Evolutionary conservation across 768 basidiomycete species (phyloP).

Genomic region (Albatrellus ellisii): DNA sequence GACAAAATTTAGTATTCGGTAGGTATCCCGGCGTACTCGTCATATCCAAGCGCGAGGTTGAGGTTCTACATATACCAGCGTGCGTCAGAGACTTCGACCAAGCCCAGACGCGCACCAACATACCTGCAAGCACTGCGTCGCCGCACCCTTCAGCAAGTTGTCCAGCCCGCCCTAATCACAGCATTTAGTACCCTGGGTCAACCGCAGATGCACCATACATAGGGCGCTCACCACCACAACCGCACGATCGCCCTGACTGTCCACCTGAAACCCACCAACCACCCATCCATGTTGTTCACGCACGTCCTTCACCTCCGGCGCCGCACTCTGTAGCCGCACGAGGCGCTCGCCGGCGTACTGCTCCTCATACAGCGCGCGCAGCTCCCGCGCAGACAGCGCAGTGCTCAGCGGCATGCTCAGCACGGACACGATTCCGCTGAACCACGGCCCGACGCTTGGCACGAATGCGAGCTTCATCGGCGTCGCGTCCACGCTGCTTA

Average conservation of each 20-base stretch:
- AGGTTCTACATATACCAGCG: constrained; percentile 48
- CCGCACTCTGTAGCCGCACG: constrained; percentile 50
- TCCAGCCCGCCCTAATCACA: constrained; percentile 75
- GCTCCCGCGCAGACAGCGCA: constrained; percentile 55
- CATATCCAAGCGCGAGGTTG: constrained; percentile 80
- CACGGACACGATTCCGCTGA: constrained; percentile 89
- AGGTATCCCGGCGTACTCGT: constrained; percentile 75
- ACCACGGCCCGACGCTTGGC: constrained; percentile 86
- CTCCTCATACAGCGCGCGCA: constrained; percentile 60
- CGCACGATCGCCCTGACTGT: constrained; percentile 76
- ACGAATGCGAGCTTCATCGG: constrained; percentile 65
- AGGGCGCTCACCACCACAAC: constrained; percentile 71
- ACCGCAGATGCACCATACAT: not conserved
- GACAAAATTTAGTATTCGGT: not conserved
- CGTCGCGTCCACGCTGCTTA: constrained; percentile 21
- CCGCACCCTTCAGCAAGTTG: constrained; percentile 95
- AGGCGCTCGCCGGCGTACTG: constrained; percentile 69
- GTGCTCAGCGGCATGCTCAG: constrained; percentile 68
- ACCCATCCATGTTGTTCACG: constrained; percentile 80
- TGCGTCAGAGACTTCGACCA: no score
- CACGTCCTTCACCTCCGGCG: constrained; percentile 64
- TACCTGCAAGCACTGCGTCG: constrained; percentile 96
- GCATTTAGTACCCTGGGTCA: not conserved
- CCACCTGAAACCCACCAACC: constrained; percentile 90
- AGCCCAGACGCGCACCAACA: constrained; percentile 16